Percentiles rank a stretch among this genome's conserved stretches.
Evolutionary conservation across 2,329 filamentous ascomycete species (phyloP).

Genomic region (Fusarium mexicanum): DNA sequence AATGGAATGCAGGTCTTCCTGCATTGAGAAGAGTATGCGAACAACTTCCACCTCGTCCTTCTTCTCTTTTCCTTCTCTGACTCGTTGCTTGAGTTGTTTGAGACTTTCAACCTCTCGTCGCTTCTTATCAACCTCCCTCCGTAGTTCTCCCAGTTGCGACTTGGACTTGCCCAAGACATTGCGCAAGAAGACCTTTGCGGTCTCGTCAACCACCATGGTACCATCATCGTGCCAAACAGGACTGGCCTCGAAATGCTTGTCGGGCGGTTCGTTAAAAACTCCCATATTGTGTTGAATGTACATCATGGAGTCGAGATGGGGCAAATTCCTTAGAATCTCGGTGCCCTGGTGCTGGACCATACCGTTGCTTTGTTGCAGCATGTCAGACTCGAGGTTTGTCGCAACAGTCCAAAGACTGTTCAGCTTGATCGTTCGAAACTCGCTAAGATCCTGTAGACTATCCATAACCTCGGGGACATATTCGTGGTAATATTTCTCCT

Average conservation of each 20-base stretch:
- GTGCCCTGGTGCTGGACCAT: slow-evolving; percentile 77
- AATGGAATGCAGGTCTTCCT: slow-evolving; percentile 85
- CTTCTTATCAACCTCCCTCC: slow-evolving; percentile 86
- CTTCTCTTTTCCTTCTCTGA: slow-evolving; percentile 86
- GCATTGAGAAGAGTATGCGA: slow-evolving; percentile 81
- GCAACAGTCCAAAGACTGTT: slow-evolving; percentile 89
- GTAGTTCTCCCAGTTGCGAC: slow-evolving; percentile 79
- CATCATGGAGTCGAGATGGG: slow-evolving; percentile 95
- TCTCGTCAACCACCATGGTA: slow-evolving; percentile 84
- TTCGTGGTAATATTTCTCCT: slow-evolving; percentile 96
- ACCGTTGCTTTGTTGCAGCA: slow-evolving; percentile 77
- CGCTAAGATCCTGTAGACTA: slow-evolving; percentile 91
- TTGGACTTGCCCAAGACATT: slow-evolving; percentile 95
- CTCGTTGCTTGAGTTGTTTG: slow-evolving; percentile 76
- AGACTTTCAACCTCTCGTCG: slow-evolving; percentile 83
- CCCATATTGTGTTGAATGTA: slow-evolving; percentile 92
- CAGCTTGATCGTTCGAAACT: slow-evolving; percentile 84
- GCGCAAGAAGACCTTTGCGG: slow-evolving; percentile 87
- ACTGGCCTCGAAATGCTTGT: slow-evolving; percentile 91
- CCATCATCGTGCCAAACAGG: slow-evolving; percentile 97
- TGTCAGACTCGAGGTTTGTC: slow-evolving; percentile 80
- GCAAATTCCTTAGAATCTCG: slow-evolving; percentile 89
- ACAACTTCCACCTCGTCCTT: slow-evolving; percentile 89
- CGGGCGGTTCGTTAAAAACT: slow-evolving; percentile 82
- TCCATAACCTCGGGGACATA: slow-evolving; percentile 95